Evolutionary conservation across 23 red algal genomes (phyloP).

Genomic region (Gracilaria caudata): DNA sequence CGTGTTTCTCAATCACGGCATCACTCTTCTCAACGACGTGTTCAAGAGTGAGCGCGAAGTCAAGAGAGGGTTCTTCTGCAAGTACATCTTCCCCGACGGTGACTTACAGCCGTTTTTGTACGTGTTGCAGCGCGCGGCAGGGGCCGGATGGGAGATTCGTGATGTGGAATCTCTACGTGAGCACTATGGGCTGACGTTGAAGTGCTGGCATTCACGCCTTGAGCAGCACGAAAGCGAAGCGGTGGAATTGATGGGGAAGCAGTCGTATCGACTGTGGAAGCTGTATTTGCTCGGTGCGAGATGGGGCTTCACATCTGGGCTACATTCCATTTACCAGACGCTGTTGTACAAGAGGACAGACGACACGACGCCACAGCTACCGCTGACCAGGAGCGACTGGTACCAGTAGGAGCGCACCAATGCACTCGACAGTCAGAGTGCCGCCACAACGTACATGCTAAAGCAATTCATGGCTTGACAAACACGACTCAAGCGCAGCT

Average conservation of each 20-base stretch:
- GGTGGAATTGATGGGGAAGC: slow-evolving; percentile 9
- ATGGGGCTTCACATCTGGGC: slow-evolving; percentile 27
- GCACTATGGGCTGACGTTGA: slow-evolving; percentile 83
- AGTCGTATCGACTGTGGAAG: slow-evolving; percentile 27
- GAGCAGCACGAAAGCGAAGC: slow-evolving; percentile 36
- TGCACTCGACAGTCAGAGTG: not conserved
- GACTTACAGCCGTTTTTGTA: slow-evolving; percentile 65
- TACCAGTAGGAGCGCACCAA: slow-evolving; percentile 3
- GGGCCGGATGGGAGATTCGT: slow-evolving; percentile 41
- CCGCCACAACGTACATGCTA: not conserved
- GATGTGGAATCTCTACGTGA: slow-evolving; percentile 78
- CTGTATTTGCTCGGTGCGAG: slow-evolving; percentile 27
- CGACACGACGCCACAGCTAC: not conserved
- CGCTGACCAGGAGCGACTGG: slow-evolving; percentile 43
- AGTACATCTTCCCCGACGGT: slow-evolving; percentile 88
- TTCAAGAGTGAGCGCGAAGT: slow-evolving; percentile 69
- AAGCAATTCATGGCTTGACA: not conserved
- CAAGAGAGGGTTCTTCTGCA: slow-evolving; percentile 76
- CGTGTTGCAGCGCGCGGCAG: slow-evolving; percentile 43
- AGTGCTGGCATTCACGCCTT: slow-evolving; percentile 59
- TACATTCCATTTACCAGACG: slow-evolving; percentile 45
- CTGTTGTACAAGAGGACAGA: slow-evolving; percentile 15
- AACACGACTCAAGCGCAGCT: not conserved
- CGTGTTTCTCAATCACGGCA: slow-evolving; percentile 76
- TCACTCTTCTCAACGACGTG: slow-evolving; percentile 71